Evolutionary conservation across 2,329 filamentous ascomycete genomes (phyloP).

Genomic region (Curvularia hawaiiensis): DNA sequence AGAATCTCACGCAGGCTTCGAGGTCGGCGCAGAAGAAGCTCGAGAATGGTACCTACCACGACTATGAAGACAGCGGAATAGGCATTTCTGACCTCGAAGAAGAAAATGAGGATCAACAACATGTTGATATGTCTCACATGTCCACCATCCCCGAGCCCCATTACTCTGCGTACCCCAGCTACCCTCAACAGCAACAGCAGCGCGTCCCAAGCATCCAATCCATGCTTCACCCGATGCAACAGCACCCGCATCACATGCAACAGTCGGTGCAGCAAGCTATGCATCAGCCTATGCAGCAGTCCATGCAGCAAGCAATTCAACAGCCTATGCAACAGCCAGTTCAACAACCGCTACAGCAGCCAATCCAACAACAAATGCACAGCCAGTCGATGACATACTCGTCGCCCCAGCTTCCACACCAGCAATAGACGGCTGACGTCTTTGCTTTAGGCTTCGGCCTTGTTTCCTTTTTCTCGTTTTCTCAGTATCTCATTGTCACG

Average conservation of each 20-base stretch:
- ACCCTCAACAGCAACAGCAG: slow-evolving; percentile 32
- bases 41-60: slow-evolving; percentile 51
- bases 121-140: slow-evolving; percentile 31
- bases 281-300: slow-evolving; percentile 44
- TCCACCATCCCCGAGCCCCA: slow-evolving; percentile 30
- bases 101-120: slow-evolving; percentile 46
- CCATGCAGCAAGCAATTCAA: slow-evolving; percentile 17
- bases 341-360: slow-evolving; percentile 13
- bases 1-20: slow-evolving; percentile 75
- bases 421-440: slow-evolving; percentile 16
- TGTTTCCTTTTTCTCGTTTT: slow-evolving; percentile 18
- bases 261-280: slow-evolving; percentile 11
- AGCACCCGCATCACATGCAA: slow-evolving; percentile 15
- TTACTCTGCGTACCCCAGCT: slow-evolving; percentile 27
- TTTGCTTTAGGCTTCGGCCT: slow-evolving; percentile 20
- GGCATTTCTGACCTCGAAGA: slow-evolving; percentile 59
- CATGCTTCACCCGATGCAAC: slow-evolving; percentile 37
- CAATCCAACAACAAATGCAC: slow-evolving; percentile 13
- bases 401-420: slow-evolving; percentile 23
- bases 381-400: slow-evolving; percentile 26
- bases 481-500: slow-evolving; percentile 21
- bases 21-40: slow-evolving; percentile 70
- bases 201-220: slow-evolving; percentile 49
- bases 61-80: slow-evolving; percentile 72
- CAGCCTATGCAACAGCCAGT: slow-evolving; percentile 11